Conservation (phyloP, 768 basidiomycete species). For the Trichaptum fuscoviolaceum region DNA sequence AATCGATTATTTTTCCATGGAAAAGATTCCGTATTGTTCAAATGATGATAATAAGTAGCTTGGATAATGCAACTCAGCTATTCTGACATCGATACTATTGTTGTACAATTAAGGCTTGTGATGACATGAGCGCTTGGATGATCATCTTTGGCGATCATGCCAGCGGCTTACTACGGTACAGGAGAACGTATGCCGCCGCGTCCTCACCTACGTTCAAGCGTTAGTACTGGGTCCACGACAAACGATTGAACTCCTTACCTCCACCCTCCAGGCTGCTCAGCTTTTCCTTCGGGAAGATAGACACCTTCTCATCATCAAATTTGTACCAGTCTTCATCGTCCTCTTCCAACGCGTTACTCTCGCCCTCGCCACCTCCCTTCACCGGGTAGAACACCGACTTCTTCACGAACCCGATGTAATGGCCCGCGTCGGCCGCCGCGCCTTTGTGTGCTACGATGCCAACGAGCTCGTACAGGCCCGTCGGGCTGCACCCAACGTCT, state of each 20-base stretch:
- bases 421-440: slow-evolving; percentile 88
- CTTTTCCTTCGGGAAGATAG: slow-evolving; percentile 80
- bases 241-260: slow-evolving; percentile 31
- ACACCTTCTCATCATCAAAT: slow-evolving; percentile 95
- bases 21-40: neutral
- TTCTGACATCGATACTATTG: neutral
- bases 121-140: neutral
- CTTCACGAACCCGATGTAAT: slow-evolving; percentile 91
- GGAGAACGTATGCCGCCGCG: slow-evolving; percentile 81
- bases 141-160: slow-evolving; percentile 18
- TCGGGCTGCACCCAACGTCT: slow-evolving; percentile 70
- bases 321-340: slow-evolving; percentile 90
- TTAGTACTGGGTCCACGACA: neutral
- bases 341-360: slow-evolving; percentile 30
- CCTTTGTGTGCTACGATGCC: slow-evolving; percentile 98
- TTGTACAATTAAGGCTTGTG: neutral
- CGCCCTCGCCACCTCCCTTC: slow-evolving; percentile 9
- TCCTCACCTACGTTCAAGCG: slow-evolving; percentile 53
- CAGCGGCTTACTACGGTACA: slow-evolving; percentile 68
- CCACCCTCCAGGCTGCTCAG: slow-evolving; percentile 84
- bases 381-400: slow-evolving; percentile 58
- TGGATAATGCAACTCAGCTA: neutral
- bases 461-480: slow-evolving; percentile 86
- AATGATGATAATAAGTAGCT: neutral
- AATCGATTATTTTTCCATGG: neutral